A percentile compares a stretch with the other conserved stretches of the same genome.
phyloP scores from a whole-genome alignment of 306 rosid genomes.

The Pterocarpus macrocarpus region DNA sequence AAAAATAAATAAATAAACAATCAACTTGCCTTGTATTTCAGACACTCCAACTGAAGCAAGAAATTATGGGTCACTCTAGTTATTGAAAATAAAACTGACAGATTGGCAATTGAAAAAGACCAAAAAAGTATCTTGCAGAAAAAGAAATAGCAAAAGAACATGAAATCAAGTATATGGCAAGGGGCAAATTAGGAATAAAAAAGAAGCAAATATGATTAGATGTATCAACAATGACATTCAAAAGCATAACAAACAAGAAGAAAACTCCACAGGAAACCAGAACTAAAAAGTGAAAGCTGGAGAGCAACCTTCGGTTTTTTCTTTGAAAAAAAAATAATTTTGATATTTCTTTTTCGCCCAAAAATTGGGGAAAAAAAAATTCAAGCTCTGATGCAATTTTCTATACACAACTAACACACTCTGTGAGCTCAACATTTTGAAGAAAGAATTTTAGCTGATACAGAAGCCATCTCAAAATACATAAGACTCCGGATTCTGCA shows the following conservation, averaged over 20 bases:
- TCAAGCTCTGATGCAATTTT: too few relatives aligned
- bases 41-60: neutral
- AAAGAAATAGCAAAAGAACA: neutral
- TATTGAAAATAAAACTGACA: neutral
- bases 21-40: slow-evolving; percentile 10
- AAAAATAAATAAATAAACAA: neutral
- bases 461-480: too few relatives aligned
- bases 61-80: neutral
- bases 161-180: too few relatives aligned
- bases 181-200: too few relatives aligned
- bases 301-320: neutral
- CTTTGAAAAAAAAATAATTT: too few relatives aligned
- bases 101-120: neutral
- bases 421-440: too few relatives aligned
- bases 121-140: neutral
- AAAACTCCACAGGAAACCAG: slow-evolving; percentile 8
- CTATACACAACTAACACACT: too few relatives aligned
- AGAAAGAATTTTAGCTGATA: too few relatives aligned
- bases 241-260: neutral
- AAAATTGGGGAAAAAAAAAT: too few relatives aligned
- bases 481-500: too few relatives aligned
- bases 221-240: neutral
- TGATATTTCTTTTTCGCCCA: too few relatives aligned
- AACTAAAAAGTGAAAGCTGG: neutral
- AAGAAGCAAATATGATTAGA: neutral